Conservation (phyloP, 2,329 filamentous ascomycete species). For the Fusarium poae region DNA sequence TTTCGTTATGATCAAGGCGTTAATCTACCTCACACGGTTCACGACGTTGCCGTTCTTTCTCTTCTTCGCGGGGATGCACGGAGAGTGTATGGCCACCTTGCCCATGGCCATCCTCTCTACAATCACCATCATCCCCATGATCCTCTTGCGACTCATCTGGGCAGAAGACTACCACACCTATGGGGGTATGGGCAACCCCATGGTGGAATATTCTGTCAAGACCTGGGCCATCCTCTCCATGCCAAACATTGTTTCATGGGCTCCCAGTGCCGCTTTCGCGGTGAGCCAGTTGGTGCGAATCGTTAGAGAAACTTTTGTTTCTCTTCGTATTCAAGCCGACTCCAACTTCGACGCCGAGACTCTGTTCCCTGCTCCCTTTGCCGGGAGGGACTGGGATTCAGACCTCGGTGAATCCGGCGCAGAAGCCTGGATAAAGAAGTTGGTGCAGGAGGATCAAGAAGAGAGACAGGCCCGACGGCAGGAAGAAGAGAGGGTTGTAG, state of each 20-base stretch:
- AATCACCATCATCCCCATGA: background rate
- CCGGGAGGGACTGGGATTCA: background rate
- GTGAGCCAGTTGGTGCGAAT: conserved; percentile 10
- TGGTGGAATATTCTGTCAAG: conserved; percentile 8
- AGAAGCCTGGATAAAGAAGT: conserved; percentile 21
- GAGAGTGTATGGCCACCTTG: conserved; percentile 8
- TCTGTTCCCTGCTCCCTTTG: conserved; percentile 3
- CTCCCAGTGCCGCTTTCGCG: conserved; percentile 3
- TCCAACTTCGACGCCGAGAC: conserved; percentile 7
- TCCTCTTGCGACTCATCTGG: conserved; percentile 8
- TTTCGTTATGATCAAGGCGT: conserved; percentile 5
- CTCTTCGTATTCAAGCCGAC: conserved; percentile 7
- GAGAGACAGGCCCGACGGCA: background rate
- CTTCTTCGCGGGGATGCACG: background rate
- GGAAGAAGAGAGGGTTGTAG: background rate
- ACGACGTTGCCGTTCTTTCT: conserved; percentile 12
- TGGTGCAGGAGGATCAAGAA: conserved; percentile 11
- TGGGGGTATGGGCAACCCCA: background rate
- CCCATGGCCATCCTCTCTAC: background rate
- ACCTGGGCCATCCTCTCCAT: conserved; percentile 13
- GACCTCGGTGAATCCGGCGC: conserved; percentile 8
- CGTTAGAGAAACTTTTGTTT: conserved; percentile 10
- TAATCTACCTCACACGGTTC: conserved; percentile 6
- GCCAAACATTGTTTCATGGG: conserved; percentile 6
- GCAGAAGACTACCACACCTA: background rate